A percentile compares a stretch with the other conserved stretches of the same genome.
Conservation (phyloP, 2,329 filamentous ascomycete genomes). For the Talaromyces amestolkiae region DNA sequence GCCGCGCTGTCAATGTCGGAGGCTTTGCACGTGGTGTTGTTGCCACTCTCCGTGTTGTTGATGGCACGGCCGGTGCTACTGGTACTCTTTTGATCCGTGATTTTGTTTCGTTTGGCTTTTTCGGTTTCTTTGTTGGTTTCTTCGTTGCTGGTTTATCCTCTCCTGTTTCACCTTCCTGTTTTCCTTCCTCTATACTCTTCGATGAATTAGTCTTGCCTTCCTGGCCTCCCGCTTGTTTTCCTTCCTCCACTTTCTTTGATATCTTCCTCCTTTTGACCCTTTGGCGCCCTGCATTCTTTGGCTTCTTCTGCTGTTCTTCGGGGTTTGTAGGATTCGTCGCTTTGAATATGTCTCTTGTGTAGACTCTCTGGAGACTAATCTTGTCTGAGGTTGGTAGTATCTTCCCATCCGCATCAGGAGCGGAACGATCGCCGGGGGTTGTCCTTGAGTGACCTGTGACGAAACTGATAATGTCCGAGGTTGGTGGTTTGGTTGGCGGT, state of each 20-base stretch:
- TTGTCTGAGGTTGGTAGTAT: background rate
- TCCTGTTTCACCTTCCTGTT: background rate
- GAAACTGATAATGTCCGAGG: background rate
- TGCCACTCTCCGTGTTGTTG: too few relatives aligned
- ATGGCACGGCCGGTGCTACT: too few relatives aligned
- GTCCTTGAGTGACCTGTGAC: background rate
- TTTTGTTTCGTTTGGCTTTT: background rate
- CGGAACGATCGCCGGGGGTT: too few relatives aligned
- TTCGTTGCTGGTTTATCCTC: background rate
- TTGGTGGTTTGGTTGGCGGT: background rate
- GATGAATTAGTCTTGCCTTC: background rate
- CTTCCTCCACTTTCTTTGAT: background rate
- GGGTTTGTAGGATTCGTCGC: background rate
- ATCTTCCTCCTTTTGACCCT: background rate
- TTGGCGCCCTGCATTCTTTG: background rate
- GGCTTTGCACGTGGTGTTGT: background rate
- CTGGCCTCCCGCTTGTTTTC: background rate
- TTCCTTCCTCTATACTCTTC: background rate
- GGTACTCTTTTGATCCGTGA: background rate
- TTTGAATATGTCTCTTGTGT: constrained; percentile 2
- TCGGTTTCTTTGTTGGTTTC: background rate
- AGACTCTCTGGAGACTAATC: background rate
- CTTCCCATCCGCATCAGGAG: too few relatives aligned
- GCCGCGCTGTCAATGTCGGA: background rate
- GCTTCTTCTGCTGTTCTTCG: background rate